A percentile compares a stretch with the other conserved stretches of the same genome.
Evolutionary conservation across 805 yeast species (phyloP).

Genomic region (Metschnikowia peoriensis): DNA sequence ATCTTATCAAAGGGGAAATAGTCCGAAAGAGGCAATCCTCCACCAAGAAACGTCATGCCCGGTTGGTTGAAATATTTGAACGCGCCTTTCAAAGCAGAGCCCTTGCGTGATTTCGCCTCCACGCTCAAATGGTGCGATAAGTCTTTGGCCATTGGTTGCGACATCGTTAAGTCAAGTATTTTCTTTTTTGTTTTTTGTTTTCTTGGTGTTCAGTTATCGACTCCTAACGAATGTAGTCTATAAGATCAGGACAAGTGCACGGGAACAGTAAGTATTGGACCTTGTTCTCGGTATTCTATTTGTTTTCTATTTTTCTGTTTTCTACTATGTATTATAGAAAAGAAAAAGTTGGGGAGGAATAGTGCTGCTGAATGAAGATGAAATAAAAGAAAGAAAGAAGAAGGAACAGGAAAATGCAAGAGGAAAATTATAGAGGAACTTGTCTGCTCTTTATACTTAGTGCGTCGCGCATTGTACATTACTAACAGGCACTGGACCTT

Average conservation of each 20-base stretch:
- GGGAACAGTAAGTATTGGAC: too few relatives aligned
- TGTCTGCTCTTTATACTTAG: neutral
- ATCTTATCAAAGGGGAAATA: slow-evolving; percentile 90
- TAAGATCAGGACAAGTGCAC: too few relatives aligned
- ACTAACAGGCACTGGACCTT: neutral
- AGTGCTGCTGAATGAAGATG: too few relatives aligned
- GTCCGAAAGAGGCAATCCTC: slow-evolving; percentile 89
- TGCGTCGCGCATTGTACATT: neutral
- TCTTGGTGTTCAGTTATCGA: neutral
- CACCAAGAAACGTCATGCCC: slow-evolving; percentile 83
- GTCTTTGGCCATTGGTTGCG: slow-evolving; percentile 55
- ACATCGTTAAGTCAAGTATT: slow-evolving; percentile 21
- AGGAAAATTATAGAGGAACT: too few relatives aligned
- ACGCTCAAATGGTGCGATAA: slow-evolving; percentile 70
- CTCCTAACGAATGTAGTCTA: too few relatives aligned
- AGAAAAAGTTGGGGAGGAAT: too few relatives aligned
- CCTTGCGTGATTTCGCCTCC: slow-evolving; percentile 73
- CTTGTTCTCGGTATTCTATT: too few relatives aligned
- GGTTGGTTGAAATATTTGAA: slow-evolving; percentile 76
- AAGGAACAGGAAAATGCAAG: too few relatives aligned
- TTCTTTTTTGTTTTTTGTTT: neutral
- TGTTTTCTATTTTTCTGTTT: too few relatives aligned
- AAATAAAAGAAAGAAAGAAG: too few relatives aligned
- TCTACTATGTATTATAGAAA: too few relatives aligned
- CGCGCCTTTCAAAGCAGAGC: slow-evolving; percentile 81